Conservation (phyloP, 2,329 filamentous ascomycete species). For the Neobulgaria alba region DNA sequence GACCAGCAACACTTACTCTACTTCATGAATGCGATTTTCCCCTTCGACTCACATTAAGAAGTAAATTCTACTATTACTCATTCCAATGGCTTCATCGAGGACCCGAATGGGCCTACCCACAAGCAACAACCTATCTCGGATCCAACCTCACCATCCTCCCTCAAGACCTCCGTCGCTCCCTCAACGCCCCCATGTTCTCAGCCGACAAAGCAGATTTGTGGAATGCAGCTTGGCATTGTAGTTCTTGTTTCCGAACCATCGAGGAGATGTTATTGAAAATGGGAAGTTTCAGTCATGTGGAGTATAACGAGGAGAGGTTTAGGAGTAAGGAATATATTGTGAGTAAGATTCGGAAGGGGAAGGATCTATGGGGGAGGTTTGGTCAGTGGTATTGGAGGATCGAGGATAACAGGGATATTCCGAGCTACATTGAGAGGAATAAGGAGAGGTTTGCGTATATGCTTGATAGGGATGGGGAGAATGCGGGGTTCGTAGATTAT, state of each 20-base stretch:
- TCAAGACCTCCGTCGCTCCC: constrained; percentile 30
- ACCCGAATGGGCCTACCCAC: constrained; percentile 35
- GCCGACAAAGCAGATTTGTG: constrained; percentile 28
- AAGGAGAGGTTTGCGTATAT: constrained; percentile 16
- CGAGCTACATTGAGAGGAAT: constrained; percentile 30
- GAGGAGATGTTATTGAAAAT: constrained; percentile 35
- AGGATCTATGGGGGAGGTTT: constrained; percentile 33
- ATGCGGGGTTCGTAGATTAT: constrained; percentile 19
- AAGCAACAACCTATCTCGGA: constrained; percentile 35
- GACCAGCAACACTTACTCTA: constrained; percentile 29
- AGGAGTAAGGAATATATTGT: constrained; percentile 33
- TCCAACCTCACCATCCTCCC: constrained; percentile 31
- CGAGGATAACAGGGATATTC: constrained; percentile 34
- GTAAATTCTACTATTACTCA: constrained; percentile 31
- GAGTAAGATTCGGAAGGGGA: constrained; percentile 33
- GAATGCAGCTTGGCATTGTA: constrained; percentile 39
- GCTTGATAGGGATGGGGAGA: constrained; percentile 15
- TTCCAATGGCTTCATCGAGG: constrained; percentile 31
- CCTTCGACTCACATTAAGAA: constrained; percentile 27
- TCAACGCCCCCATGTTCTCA: constrained; percentile 9
- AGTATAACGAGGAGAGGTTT: constrained; percentile 32
- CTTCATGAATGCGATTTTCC: constrained; percentile 31
- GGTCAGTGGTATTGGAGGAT: constrained; percentile 30
- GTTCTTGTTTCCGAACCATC: constrained; percentile 35
- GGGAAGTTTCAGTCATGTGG: constrained; percentile 34